A percentile compares a stretch with the other conserved stretches of the same genome.
These are phyloP conservation scores for Ophiostoma sp. DNA, from an alignment of 2,329 filamentous ascomycete genomes.

Conservation along the genomic window DNA sequence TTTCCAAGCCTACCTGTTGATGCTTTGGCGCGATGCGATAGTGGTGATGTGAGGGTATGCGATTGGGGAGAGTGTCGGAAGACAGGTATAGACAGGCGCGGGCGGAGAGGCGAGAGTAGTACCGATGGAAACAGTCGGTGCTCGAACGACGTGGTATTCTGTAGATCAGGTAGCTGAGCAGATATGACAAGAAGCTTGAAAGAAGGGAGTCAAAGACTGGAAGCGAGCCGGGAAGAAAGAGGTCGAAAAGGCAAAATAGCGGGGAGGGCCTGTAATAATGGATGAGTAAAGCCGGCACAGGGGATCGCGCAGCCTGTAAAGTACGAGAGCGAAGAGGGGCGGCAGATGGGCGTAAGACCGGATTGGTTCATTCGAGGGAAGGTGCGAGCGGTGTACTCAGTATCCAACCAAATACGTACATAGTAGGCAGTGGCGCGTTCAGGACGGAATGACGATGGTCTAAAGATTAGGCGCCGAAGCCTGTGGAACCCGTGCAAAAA, in stretches of 20 bases:
- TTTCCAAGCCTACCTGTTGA: background rate
- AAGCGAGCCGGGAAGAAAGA: background rate
- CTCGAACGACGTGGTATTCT: background rate
- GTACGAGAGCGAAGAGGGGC: background rate
- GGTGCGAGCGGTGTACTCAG: background rate
- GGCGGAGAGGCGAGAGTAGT: background rate
- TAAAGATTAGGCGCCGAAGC: background rate
- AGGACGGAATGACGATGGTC: constrained; percentile 2
- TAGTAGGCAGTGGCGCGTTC: background rate
- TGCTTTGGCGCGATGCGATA: constrained; percentile 15
- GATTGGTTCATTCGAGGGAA: background rate
- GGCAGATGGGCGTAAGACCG: constrained; percentile 1
- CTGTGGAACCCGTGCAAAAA: background rate
- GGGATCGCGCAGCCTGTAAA: constrained; percentile 3
- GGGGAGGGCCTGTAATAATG: constrained; percentile 2
- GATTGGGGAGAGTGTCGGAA: background rate
- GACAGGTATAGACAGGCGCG: background rate
- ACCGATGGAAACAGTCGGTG: background rate
- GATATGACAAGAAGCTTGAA: background rate
- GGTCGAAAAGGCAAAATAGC: constrained; percentile 15
- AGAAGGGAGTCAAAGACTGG: background rate
- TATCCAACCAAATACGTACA: background rate
- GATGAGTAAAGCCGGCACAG: constrained; percentile 8
- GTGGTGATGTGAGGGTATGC: background rate
- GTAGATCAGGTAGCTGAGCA: background rate